Percentiles rank a stretch among this genome's conserved stretches.
phyloP scores from a whole-genome alignment of 352 stramenopile species.

The Pythium dissimile region DNA sequence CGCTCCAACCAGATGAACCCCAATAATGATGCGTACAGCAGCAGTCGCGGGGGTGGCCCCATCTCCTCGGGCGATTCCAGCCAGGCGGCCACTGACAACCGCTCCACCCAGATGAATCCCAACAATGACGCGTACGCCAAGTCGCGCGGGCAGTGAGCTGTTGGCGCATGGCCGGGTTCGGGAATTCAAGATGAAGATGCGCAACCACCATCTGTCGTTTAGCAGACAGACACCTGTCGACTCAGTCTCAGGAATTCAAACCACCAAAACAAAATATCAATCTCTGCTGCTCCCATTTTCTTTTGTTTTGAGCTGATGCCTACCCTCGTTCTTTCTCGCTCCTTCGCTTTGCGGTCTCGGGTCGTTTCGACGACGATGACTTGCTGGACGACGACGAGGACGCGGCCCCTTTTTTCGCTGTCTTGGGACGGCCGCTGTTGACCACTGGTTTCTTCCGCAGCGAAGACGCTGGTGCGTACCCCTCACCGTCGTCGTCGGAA shows the following conservation, averaged over 20 bases:
- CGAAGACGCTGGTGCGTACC: conserved; percentile 59
- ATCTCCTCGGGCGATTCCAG: not conserved
- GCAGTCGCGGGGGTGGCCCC: conserved; percentile 1
- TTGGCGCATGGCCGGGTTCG: too few species aligned
- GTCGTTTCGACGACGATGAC: conserved; percentile 50
- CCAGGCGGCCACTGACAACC: conserved; percentile 11
- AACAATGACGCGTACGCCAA: conserved; percentile 20
- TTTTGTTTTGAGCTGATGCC: too few species aligned
- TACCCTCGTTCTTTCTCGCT: conserved; percentile 38
- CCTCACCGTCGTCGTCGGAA: conserved; percentile 74
- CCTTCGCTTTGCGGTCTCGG: conserved; percentile 56
- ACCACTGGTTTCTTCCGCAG: conserved; percentile 38
- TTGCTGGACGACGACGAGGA: conserved; percentile 37
- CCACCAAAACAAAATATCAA: too few species aligned
- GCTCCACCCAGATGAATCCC: conserved; percentile 11
- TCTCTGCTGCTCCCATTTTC: too few species aligned
- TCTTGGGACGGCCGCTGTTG: conserved; percentile 40
- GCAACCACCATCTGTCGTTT: too few species aligned
- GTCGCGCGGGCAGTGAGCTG: conserved; percentile 8
- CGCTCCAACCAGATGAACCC: conserved; percentile 13
- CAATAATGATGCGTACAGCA: conserved; percentile 14
- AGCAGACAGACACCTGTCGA: too few species aligned
- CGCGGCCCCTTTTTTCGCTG: conserved; percentile 49
- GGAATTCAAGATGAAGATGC: too few species aligned
- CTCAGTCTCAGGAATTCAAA: too few species aligned